Base-by-base conservation (phyloP, 2,329 filamentous ascomycete genomes). In the Lachnellula willkommii region DNA sequence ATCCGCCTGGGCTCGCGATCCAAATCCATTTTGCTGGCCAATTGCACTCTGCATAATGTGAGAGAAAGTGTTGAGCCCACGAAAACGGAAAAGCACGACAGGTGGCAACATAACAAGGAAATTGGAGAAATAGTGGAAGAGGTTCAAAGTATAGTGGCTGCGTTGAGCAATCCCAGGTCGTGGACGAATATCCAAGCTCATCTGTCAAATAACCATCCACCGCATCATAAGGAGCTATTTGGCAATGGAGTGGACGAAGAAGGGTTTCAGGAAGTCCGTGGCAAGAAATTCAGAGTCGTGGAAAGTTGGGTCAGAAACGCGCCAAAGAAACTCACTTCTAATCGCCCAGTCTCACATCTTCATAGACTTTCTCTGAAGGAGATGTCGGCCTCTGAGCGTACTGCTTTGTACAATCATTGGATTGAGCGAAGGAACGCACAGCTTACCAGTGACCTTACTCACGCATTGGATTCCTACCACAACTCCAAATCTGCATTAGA, bases 1-100 rank as follows among this genome's bases (percentile, higher is more conserved):
- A 62, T 65, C 48, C 59, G 63, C 47, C 43, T 67, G 14, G 64
- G 64, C 12, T 62, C 56, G 49, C 55, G 57, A 57, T 63, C 58
- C 32, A 67, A 66, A 57, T 66, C 63, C 17, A 58, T 62, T 42
- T 20, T 61, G 17, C 57, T 67, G 53, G 56, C 61, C 51, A 62
- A 60, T 37, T 48, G 60, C 32, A 66, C 53, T 52, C 53, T 66
- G 36, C 53, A 45, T 24, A 47, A 59, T 54, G 53, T 65, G 35
- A 20, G 42, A 14, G 35, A 61, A 54, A 45, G 36, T 47, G 40
- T 47, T n/a, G 54, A 50, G 37, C 55, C 55, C 5, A 64, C 62
- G 14, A 65, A 60, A 43, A 55, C 55, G 7, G 61, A 65, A 57
- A 65, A 61, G 50, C 55, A 60, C 58, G 52, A 62, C 40, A 63